These are phyloP conservation scores for Jaltomata sinuosa DNA, from an alignment of 257 asterid genomes.

Conservation along the genomic window DNA sequence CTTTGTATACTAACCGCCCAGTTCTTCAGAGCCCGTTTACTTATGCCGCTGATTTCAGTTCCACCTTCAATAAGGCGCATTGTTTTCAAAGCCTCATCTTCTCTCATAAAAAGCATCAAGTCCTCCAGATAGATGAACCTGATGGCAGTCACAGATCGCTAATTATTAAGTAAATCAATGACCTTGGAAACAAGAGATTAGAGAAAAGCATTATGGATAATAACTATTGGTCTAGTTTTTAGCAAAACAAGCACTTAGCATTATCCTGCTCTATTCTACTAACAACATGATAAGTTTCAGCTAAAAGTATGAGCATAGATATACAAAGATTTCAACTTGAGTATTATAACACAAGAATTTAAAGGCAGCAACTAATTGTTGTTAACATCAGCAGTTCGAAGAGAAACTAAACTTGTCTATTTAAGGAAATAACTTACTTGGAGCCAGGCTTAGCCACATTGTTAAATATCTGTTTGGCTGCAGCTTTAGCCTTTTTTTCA, in stretches of 20 bases:
- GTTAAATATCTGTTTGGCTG: conserved; percentile 72
- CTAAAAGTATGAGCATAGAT: background rate
- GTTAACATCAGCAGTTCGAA: background rate
- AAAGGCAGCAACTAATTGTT: background rate
- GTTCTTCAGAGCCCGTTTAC: conserved; percentile 67
- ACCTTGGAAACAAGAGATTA: background rate
- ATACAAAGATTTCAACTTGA: background rate
- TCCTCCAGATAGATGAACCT: conserved; percentile 61
- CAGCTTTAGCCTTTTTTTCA: conserved; percentile 65
- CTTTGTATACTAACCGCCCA: conserved; percentile 59
- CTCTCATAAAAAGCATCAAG: conserved; percentile 71
- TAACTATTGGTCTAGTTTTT: background rate
- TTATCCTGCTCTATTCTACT: background rate
- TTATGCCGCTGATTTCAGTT: conserved; percentile 58
- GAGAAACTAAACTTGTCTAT: background rate
- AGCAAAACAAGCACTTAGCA: background rate
- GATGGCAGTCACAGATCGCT: conserved; percentile 2
- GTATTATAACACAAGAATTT: background rate
- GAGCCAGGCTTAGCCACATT: conserved; percentile 71
- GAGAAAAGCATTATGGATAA: background rate
- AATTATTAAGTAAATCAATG: background rate
- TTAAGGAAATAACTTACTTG: conserved; percentile 30
- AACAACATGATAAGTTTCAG: background rate
- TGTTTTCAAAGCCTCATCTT: conserved; percentile 66
- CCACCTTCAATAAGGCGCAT: conserved; percentile 58